Conservation (phyloP, 306 rosid genomes). For the Canavalia ensiformis region DNA sequence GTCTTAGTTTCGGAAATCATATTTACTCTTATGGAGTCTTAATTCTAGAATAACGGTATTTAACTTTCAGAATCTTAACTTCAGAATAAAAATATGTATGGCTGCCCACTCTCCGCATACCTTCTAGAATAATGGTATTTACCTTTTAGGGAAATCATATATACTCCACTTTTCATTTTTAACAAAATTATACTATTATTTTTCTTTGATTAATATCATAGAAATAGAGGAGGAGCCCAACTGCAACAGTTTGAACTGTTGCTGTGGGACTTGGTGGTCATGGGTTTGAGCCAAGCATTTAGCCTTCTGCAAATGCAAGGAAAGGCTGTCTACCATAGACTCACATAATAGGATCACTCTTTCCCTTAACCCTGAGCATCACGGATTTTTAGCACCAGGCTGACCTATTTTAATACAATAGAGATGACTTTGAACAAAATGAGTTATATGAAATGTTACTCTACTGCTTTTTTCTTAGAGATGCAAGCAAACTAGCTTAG, state of each 20-base stretch:
- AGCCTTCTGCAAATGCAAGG: not conserved
- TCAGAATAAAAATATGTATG: too few species aligned
- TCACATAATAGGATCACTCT: not conserved
- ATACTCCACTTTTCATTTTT: too few species aligned
- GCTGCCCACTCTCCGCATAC: too few species aligned
- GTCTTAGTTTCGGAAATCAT: too few species aligned
- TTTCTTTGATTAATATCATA: not conserved
- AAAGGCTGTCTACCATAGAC: not conserved
- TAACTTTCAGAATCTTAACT: too few species aligned
- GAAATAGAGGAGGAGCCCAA: conserved; percentile 4
- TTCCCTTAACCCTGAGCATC: not conserved
- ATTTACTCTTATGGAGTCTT: too few species aligned
- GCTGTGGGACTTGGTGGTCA: not conserved
- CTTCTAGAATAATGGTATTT: too few species aligned
- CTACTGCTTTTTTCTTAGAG: not conserved
- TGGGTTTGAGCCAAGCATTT: not conserved
- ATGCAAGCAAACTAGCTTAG: not conserved
- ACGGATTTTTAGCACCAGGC: not conserved
- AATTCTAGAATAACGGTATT: too few species aligned
- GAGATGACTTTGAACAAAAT: not conserved
- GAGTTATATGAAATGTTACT: not conserved
- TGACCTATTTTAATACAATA: not conserved
- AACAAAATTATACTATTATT: not conserved
- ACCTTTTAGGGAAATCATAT: too few species aligned
- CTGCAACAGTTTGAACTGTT: not conserved